Percentiles rank a stretch among this genome's conserved stretches.
Evolutionary conservation across 1,139 yeast genomes (phyloP).

Genomic region (Petasospora fabianii): DNA sequence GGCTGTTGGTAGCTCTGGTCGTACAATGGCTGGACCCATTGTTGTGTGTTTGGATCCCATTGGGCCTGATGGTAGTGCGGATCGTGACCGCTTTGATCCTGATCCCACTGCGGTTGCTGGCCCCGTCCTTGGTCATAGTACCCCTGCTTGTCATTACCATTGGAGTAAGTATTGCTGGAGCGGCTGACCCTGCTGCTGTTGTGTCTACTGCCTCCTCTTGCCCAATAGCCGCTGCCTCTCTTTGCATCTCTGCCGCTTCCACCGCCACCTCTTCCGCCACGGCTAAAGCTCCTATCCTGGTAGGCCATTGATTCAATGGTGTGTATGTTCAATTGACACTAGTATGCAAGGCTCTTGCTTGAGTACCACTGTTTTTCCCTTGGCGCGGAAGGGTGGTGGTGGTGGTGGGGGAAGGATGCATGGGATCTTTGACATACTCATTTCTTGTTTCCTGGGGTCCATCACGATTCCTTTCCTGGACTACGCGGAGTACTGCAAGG

Average conservation of each 20-base stretch:
- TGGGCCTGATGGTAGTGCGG: not conserved
- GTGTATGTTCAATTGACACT: no score
- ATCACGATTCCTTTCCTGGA: no score
- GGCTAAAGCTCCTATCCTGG: not conserved
- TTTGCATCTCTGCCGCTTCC: not conserved
- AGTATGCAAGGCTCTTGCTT: no score
- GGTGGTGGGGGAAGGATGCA: no score
- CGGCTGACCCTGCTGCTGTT: constrained; percentile 1
- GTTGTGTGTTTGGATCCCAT: not conserved
- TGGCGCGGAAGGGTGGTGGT: no score
- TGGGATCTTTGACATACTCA: no score
- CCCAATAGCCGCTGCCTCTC: no score
- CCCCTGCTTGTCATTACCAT: not conserved
- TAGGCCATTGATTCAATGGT: not conserved
- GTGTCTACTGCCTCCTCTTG: not conserved
- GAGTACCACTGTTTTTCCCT: no score
- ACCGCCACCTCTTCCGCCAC: constrained; percentile 1
- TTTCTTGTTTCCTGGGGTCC: no score
- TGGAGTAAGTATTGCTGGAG: not conserved
- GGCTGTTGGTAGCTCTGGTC: not conserved
- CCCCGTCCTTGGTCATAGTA: not conserved
- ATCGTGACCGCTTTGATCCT: not conserved
- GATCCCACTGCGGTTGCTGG: constrained; percentile 2
- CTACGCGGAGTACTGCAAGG: no score
- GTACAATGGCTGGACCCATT: not conserved